Conservation (phyloP, 1,284 basidiomycete genomes). For the Volvariella volvacea region DNA sequence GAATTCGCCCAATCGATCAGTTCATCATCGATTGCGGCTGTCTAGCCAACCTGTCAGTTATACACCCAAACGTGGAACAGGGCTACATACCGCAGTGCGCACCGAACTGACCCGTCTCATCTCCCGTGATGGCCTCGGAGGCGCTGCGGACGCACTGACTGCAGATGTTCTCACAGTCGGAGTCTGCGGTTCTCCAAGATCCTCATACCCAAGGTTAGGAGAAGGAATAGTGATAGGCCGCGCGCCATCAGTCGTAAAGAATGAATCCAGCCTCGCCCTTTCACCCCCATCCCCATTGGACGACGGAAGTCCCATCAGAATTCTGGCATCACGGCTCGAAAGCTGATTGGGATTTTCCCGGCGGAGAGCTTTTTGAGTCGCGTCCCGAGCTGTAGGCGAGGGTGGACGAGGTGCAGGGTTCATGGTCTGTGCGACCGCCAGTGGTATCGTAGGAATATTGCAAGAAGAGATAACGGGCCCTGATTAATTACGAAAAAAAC, state of each 20-base stretch:
- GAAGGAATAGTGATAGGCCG: too few relatives aligned
- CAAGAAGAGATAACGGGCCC: conserved; percentile 94
- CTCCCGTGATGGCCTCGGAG: conserved; percentile 60
- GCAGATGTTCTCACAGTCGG: conserved; percentile 13
- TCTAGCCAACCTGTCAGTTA: not conserved
- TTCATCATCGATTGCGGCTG: conserved; percentile 28
- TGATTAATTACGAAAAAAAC: conserved; percentile 23
- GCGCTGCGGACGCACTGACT: conserved; percentile 25
- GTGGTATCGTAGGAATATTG: conserved; percentile 94
- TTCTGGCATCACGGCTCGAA: conserved; percentile 78
- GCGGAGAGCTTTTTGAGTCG: conserved; percentile 83
- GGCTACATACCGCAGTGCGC: conserved; percentile 29
- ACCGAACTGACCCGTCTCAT: conserved; percentile 37
- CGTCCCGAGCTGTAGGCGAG: conserved; percentile 81
- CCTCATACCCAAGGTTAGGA: conserved; percentile 9
- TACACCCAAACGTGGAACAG: not conserved
- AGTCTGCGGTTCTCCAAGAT: conserved; percentile 8
- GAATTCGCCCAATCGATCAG: conserved; percentile 85
- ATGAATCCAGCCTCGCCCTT: conserved; percentile 42
- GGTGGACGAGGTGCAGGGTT: conserved; percentile 93
- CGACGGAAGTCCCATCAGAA: conserved; percentile 64
- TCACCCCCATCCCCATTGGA: conserved; percentile 35
- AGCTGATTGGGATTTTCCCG: conserved; percentile 89
- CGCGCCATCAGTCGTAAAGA: conserved; percentile 34
- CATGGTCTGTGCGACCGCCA: conserved; percentile 94